Evolutionary conservation across 2,329 filamentous ascomycete species (phyloP).

Genomic region (Proliferodiscus dingleyae): DNA sequence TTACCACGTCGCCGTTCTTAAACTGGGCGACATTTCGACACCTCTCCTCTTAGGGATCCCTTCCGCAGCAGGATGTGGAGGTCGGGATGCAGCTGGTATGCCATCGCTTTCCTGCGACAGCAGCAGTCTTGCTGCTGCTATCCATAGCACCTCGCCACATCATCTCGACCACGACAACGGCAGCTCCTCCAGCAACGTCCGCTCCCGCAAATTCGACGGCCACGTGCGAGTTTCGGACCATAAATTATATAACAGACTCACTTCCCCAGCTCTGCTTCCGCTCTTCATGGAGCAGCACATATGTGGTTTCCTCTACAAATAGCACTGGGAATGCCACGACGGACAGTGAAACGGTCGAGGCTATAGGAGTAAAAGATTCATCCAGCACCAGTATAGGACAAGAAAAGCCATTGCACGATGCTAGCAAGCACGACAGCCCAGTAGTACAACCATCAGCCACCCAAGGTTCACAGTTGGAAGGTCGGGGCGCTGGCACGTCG

Average conservation of each 20-base stretch:
- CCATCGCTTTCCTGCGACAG: conserved; percentile 15
- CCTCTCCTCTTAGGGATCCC: neutral
- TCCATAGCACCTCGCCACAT: conserved; percentile 6
- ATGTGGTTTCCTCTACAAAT: conserved; percentile 11
- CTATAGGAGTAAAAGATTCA: neutral
- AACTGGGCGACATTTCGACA: neutral
- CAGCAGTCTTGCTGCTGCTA: conserved; percentile 20
- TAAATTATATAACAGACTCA: conserved; percentile 34
- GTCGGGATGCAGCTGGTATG: conserved; percentile 20
- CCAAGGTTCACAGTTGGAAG: conserved; percentile 1
- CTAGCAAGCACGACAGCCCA: neutral
- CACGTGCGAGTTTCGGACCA: conserved; percentile 32
- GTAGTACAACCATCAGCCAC: conserved; percentile 3
- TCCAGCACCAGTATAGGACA: neutral
- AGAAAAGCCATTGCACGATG: conserved; percentile 2
- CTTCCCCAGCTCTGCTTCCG: conserved; percentile 31
- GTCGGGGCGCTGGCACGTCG: conserved; percentile 7
- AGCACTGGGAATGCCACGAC: neutral
- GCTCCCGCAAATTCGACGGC: conserved; percentile 13
- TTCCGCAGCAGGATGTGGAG: conserved; percentile 14
- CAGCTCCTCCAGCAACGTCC: conserved; percentile 8
- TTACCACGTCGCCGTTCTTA: no score
- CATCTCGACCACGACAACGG: conserved; percentile 20
- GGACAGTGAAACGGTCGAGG: neutral
- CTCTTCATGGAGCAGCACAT: conserved; percentile 26